These are phyloP conservation scores for Phyllosticta capitalensis DNA, from an alignment of 2,329 filamentous ascomycete species.

Conservation along the genomic window DNA sequence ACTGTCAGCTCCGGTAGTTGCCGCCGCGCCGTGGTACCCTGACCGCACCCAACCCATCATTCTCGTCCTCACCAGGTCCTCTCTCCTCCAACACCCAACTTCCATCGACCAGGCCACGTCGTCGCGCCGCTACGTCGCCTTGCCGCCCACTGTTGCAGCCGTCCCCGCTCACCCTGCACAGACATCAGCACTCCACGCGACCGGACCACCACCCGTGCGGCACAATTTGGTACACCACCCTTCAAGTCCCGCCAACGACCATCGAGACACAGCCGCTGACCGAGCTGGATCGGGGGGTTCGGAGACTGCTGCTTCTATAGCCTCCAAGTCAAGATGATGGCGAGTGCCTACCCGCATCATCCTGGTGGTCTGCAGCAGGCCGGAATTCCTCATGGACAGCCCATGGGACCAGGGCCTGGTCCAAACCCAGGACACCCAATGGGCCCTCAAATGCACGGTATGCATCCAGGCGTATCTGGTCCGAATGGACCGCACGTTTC, in stretches of 20 bases:
- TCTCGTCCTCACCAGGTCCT: conserved; percentile 1
- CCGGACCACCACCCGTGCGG: conserved; percentile 6
- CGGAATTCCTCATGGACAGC: conserved; percentile 55
- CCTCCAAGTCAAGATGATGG: conserved; percentile 51
- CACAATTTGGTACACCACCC: not conserved
- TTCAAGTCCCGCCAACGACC: not conserved
- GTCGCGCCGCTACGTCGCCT: not conserved
- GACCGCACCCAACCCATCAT: conserved; percentile 1
- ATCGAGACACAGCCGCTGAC: not conserved
- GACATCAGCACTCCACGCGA: conserved; percentile 6
- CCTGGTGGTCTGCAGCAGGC: conserved; percentile 64
- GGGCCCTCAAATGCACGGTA: conserved; percentile 56
- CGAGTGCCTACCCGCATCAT: conserved; percentile 57
- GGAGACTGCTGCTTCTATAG: conserved; percentile 1
- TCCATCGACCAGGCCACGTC: not conserved
- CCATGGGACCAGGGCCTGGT: conserved; percentile 55
- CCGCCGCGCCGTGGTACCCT: conserved; percentile 14
- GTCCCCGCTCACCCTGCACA: conserved; percentile 8
- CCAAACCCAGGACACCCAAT: conserved; percentile 63
- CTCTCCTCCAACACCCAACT: not conserved
- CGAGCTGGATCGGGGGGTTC: not conserved
- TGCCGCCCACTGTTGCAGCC: conserved; percentile 1
- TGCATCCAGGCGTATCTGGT: conserved; percentile 64
- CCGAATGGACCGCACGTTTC: conserved; percentile 62
- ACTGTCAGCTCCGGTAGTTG: conserved; percentile 20